phyloP scores from a whole-genome alignment of 1,139 yeast species.

The Magnusiomyces suaveolens region DNA sequence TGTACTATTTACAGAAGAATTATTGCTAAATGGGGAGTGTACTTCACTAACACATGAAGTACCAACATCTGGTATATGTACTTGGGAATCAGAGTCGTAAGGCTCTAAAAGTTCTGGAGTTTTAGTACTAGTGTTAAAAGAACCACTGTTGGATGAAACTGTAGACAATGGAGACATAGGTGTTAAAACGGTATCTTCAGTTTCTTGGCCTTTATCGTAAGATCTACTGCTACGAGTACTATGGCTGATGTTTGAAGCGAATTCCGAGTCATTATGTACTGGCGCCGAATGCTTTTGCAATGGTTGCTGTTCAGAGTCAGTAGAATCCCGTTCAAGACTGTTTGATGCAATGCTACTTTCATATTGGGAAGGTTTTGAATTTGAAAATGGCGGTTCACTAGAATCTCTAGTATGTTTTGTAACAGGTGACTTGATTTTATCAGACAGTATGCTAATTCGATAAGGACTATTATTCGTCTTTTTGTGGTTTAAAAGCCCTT shows the following conservation, averaged over 20 bases:
- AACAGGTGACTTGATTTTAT: no score
- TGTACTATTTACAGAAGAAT: neutral
- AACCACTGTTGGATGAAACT: neutral
- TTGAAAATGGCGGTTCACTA: no score
- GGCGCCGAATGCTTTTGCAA: no score
- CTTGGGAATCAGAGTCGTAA: neutral
- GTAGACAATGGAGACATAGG: slow-evolving; percentile 1
- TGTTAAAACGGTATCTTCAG: neutral
- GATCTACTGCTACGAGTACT: slow-evolving; percentile 1
- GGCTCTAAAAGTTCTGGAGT: neutral
- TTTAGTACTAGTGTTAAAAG: neutral
- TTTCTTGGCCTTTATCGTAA: neutral
- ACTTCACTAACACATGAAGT: neutral
- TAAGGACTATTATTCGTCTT: no score
- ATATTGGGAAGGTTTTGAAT: no score
- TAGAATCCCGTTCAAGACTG: no score
- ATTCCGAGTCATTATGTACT: neutral
- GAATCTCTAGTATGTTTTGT: no score
- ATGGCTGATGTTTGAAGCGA: neutral
- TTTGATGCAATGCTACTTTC: no score
- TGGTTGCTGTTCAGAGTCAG: no score
- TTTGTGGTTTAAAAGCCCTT: neutral
- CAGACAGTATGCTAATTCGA: no score
- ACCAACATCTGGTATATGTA: no score
- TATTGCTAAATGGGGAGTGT: neutral